A percentile compares a stretch with the other conserved stretches of the same genome.
Conservation (phyloP, 2,329 filamentous ascomycete species). For the Penicillium sp. region DNA sequence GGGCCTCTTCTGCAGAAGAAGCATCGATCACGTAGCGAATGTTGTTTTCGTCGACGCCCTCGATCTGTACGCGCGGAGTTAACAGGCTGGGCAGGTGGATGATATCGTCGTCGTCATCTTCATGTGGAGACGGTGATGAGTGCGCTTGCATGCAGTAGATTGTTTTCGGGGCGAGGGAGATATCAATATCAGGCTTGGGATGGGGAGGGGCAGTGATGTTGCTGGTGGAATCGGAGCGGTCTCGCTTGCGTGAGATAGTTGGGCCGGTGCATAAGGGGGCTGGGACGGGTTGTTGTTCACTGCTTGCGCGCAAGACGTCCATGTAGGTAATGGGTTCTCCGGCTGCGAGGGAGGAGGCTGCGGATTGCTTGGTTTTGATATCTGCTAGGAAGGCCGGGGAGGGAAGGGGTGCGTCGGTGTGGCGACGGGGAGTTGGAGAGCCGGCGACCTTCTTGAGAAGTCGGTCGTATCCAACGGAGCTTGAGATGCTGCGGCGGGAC, state of each 20-base stretch:
- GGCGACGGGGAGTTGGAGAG: slow-evolving; percentile 33
- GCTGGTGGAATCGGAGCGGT: slow-evolving; percentile 13
- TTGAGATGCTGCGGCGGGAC: slow-evolving; percentile 33
- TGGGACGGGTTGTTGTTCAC: slow-evolving; percentile 14
- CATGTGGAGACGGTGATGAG: slow-evolving; percentile 22
- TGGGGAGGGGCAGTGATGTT: slow-evolving; percentile 5
- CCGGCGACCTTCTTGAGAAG: slow-evolving; percentile 21
- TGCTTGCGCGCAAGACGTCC: slow-evolving; percentile 27
- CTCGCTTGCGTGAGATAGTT: slow-evolving; percentile 5
- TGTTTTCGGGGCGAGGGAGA: slow-evolving; percentile 20
- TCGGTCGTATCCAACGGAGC: slow-evolving; percentile 21
- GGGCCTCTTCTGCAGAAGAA: slow-evolving; percentile 26
- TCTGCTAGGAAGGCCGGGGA: slow-evolving; percentile 31
- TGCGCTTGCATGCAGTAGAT: slow-evolving; percentile 39
- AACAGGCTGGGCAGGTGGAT: slow-evolving; percentile 35
- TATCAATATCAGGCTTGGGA: background rate
- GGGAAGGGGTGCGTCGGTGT: slow-evolving; percentile 44
- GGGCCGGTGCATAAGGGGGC: slow-evolving; percentile 3
- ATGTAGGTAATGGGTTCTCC: slow-evolving; percentile 31
- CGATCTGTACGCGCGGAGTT: slow-evolving; percentile 30
- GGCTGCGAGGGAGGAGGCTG: background rate
- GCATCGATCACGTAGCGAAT: slow-evolving; percentile 34
- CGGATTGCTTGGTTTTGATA: slow-evolving; percentile 12
- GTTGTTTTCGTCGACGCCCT: slow-evolving; percentile 37
- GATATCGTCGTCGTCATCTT: slow-evolving; percentile 38